Conservation (phyloP, 2,329 filamentous ascomycete species). For the Cadophora luteo-olivacea region DNA sequence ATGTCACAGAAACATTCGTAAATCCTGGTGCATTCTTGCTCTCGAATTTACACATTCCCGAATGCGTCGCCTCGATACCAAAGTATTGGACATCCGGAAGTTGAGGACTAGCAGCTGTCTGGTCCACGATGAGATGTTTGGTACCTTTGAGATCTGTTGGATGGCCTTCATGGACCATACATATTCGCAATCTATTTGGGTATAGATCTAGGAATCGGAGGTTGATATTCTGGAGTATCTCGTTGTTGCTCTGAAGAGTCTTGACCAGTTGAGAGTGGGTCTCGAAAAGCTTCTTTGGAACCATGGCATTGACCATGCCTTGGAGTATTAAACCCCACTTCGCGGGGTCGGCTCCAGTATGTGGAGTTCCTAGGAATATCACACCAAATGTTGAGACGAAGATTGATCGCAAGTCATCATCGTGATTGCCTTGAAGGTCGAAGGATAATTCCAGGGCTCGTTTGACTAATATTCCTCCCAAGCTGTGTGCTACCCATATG, state of each 20-base stretch:
- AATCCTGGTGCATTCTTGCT: slow-evolving; percentile 69
- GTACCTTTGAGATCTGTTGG: slow-evolving; percentile 73
- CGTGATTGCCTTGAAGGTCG: slow-evolving; percentile 63
- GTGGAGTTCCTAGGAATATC: slow-evolving; percentile 79
- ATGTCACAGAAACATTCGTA: slow-evolving; percentile 42
- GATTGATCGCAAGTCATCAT: slow-evolving; percentile 70
- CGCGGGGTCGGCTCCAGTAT: slow-evolving; percentile 72
- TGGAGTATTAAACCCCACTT: slow-evolving; percentile 73
- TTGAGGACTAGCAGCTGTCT: slow-evolving; percentile 71
- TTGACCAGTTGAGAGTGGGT: slow-evolving; percentile 71
- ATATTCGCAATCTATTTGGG: slow-evolving; percentile 54
- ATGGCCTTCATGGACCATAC: slow-evolving; percentile 78
- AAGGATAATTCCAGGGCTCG: slow-evolving; percentile 71
- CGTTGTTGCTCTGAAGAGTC: slow-evolving; percentile 75
- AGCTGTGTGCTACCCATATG: slow-evolving; percentile 77
- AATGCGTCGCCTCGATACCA: slow-evolving; percentile 77
- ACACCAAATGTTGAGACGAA: slow-evolving; percentile 79
- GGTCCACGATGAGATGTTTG: slow-evolving; percentile 70
- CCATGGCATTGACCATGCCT: slow-evolving; percentile 67
- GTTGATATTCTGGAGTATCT: slow-evolving; percentile 77
- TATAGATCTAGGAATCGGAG: slow-evolving; percentile 75
- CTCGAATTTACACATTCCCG: slow-evolving; percentile 75
- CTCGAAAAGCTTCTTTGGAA: slow-evolving; percentile 71
- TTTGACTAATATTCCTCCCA: slow-evolving; percentile 77
- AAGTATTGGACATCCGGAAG: slow-evolving; percentile 74